Evolutionary conservation across 305 asterid genomes (phyloP).

Genomic region (Fraxinus angustifolia): DNA sequence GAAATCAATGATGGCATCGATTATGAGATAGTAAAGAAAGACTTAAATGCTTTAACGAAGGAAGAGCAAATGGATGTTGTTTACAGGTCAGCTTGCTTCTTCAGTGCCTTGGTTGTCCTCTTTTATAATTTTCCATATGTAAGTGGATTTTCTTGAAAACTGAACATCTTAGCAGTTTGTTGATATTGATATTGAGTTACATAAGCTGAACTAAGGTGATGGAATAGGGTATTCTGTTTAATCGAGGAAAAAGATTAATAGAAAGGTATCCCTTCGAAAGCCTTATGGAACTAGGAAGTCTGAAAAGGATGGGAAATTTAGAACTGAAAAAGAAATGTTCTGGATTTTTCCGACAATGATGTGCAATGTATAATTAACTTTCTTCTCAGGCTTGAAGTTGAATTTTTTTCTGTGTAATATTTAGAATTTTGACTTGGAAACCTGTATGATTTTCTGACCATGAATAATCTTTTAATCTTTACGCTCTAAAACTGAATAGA

Average conservation of each 20-base stretch:
- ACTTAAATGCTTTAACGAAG: conserved; percentile 62
- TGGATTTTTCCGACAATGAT: background rate
- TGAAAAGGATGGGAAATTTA: background rate
- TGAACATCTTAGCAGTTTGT: background rate
- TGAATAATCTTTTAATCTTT: background rate
- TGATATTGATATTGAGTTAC: background rate
- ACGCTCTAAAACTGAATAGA: background rate
- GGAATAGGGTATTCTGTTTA: background rate
- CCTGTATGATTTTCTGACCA: background rate
- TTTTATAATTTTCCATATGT: conserved; percentile 14
- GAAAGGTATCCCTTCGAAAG: background rate
- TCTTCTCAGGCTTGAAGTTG: background rate
- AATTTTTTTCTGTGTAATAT: background rate
- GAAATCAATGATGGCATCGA: conserved; percentile 42
- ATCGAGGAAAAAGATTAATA: background rate
- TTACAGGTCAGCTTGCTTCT: conserved; percentile 50
- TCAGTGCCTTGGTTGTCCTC: conserved; percentile 10
- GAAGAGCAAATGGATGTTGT: conserved; percentile 94
- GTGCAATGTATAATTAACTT: background rate
- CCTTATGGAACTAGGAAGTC: background rate
- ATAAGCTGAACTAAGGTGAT: background rate
- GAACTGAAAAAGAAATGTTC: background rate
- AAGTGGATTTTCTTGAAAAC: background rate
- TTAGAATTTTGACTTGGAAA: background rate
- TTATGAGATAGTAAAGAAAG: conserved; percentile 66